A percentile compares a stretch with the other conserved stretches of the same genome.
phyloP scores from a whole-genome alignment of 257 asterid genomes.

The Nicotiana tomentosiformis region DNA sequence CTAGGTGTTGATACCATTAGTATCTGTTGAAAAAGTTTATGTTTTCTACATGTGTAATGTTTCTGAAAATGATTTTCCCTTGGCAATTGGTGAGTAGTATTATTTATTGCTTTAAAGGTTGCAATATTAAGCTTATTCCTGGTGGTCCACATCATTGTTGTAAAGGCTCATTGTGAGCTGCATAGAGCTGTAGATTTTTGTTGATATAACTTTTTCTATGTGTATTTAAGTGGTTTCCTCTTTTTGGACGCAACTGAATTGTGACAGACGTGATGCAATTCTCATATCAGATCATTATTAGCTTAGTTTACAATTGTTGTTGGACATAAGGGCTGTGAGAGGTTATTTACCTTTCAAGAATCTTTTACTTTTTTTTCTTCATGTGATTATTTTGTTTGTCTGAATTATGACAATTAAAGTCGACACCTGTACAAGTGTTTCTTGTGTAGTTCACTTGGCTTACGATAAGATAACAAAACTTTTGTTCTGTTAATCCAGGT shows the following conservation, averaged over 20 bases:
- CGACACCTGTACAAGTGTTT: neutral
- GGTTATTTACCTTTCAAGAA: neutral
- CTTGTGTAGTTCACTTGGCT: neutral
- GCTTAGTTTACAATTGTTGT: neutral
- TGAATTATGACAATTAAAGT: neutral
- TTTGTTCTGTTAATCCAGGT: constrained; percentile 37
- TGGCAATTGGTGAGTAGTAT: neutral
- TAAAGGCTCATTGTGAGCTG: neutral
- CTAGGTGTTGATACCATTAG: constrained; percentile 6
- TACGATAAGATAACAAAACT: neutral
- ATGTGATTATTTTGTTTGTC: neutral
- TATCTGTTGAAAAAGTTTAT: neutral
- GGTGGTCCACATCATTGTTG: neutral
- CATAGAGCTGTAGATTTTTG: neutral
- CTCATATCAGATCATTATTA: neutral
- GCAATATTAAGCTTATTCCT: neutral
- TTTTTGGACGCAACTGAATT: neutral
- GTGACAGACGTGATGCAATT: neutral
- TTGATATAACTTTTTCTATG: neutral
- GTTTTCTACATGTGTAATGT: neutral
- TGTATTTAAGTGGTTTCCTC: neutral
- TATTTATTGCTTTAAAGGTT: neutral
- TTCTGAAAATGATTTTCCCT: neutral
- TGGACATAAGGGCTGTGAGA: neutral
- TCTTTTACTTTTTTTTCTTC: neutral